Evolutionary conservation across 176 grass and related monocot genomes (phyloP), one percentile per base, ranked within the genome.

Genomic region (Elymus sibiricus): DNA sequence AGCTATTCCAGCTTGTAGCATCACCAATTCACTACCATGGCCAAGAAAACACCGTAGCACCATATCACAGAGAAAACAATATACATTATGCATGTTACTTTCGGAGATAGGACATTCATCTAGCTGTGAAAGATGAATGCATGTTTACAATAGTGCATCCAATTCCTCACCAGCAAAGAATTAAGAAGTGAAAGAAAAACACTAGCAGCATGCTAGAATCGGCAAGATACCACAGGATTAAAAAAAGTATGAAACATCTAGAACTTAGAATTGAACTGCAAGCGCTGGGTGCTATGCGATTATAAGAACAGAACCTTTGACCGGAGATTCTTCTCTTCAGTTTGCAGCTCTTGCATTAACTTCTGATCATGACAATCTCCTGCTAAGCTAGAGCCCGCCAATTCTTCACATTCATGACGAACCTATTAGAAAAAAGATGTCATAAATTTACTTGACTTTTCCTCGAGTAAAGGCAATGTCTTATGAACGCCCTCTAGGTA

Each of bases 351-450:
- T 83, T 92, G 89, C 75, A 92, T 81, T 84, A 88, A 80, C 38
- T 87, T 90, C 71, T 88, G 76, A 77, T 79, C 80, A 28, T 88
- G 68, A 72, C 37, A 53, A 87, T 87, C 77, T 80, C 86, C 86
- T 81, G 71, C 43, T 58, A 60, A 89, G 70, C 40, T 85, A 49
- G 68, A 91, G 79, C 91, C 95, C 70, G 49, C 80, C 37, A 94
- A 85, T 81, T 83, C 93, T 56, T 95, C 88, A 79, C 95, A 98
- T 64, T 94, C 91, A 84, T 58, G 89, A 69, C 86, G 86, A 60
- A 98, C 91, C 95, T 95, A 87, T 56, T 79, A 79, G 40, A 22
- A 86, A 14, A 87, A 55, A 44, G 51, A 40, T 9, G n/a, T 7
- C 15, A 74, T 86, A 66, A 79, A 80, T 82, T 82, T 11, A 5